phyloP scores from a whole-genome alignment of 2,329 filamentous ascomycete species.

The Pyrenophora tritici-repentis region DNA sequence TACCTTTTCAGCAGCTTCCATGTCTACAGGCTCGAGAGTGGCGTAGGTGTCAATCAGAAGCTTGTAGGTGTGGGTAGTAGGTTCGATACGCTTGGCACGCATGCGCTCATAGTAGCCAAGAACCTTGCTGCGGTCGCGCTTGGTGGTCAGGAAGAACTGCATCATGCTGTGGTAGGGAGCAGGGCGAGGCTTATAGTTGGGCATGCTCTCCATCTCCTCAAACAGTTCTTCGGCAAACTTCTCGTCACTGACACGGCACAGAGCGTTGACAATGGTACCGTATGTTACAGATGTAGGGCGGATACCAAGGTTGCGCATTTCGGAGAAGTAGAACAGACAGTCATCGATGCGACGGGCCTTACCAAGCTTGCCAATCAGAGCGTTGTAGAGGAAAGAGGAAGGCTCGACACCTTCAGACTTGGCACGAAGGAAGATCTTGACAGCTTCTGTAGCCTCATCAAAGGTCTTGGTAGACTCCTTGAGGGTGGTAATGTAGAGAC shows the following conservation, averaged over 20 bases:
- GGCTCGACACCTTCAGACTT: conserved; percentile 93
- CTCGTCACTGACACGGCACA: conserved; percentile 96
- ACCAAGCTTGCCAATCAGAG: conserved; percentile 95
- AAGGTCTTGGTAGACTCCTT: conserved; percentile 98
- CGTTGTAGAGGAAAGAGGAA: conserved; percentile 97
- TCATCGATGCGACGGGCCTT: conserved; percentile 98
- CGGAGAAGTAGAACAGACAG: conserved; percentile 95
- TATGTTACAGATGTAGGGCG: conserved; percentile 97
- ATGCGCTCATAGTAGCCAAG: conserved; percentile 94
- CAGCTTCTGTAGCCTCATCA: conserved; percentile 93
- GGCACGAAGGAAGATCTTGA: conserved; percentile 95
- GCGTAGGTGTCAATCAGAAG: conserved; percentile 94
- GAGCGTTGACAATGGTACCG: conserved; percentile 95
- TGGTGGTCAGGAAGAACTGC: conserved; percentile 98
- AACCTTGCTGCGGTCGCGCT: conserved; percentile 93
- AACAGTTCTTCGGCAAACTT: conserved; percentile 98
- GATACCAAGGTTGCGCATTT: conserved; percentile 92
- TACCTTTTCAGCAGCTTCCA: conserved; percentile 83
- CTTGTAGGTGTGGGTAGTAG: conserved; percentile 96
- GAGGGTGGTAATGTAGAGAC: conserved; percentile 97
- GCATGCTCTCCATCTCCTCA: conserved; percentile 98
- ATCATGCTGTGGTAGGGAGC: conserved; percentile 99
- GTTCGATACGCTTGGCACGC: conserved; percentile 82
- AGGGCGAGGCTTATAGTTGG: conserved; percentile 97
- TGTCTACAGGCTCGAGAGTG: conserved; percentile 88